Percentiles rank a stretch among this genome's conserved stretches.
Evolutionary conservation across 768 basidiomycete species (phyloP).

Genomic region (Pholiota microspora): DNA sequence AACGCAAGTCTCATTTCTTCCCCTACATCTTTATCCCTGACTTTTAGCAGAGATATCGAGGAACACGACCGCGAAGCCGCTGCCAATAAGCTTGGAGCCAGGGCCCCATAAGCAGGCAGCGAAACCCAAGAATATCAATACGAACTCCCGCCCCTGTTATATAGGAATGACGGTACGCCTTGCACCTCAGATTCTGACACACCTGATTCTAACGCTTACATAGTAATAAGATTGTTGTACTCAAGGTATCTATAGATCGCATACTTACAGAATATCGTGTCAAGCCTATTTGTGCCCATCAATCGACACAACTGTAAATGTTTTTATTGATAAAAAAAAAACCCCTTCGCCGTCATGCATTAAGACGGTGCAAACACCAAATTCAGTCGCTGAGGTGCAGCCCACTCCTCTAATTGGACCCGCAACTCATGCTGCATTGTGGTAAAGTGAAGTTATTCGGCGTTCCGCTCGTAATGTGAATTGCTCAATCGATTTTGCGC

Average conservation of each 20-base stretch:
- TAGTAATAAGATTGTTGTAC: slow-evolving; percentile 4
- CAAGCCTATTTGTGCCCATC: background rate
- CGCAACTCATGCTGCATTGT: too few relatives aligned
- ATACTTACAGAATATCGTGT: background rate
- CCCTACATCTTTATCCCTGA: background rate
- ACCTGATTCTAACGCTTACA: background rate
- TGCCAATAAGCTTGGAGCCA: slow-evolving; percentile 13
- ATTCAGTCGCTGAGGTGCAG: too few relatives aligned
- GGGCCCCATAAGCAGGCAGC: background rate
- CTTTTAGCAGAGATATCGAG: slow-evolving; percentile 62
- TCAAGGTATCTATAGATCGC: slow-evolving; percentile 5
- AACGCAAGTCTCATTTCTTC: slow-evolving; percentile 40
- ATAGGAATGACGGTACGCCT: background rate
- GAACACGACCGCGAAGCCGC: slow-evolving; percentile 66
- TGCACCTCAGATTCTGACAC: background rate
- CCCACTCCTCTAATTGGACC: too few relatives aligned
- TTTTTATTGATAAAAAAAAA: slow-evolving; percentile 5
- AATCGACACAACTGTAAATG: background rate
- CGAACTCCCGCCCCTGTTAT: background rate
- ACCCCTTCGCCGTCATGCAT: background rate
- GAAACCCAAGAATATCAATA: background rate
- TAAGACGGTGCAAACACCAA: background rate
- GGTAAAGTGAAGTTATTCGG: too few relatives aligned
- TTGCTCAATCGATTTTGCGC: too few relatives aligned
- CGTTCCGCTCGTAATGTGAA: too few relatives aligned